Evolutionary conservation across 225 moss, liverwort and hornwort genomes (phyloP), one percentile per base, ranked within the genome.

Genomic region (Marchantia paleacea): DNA sequence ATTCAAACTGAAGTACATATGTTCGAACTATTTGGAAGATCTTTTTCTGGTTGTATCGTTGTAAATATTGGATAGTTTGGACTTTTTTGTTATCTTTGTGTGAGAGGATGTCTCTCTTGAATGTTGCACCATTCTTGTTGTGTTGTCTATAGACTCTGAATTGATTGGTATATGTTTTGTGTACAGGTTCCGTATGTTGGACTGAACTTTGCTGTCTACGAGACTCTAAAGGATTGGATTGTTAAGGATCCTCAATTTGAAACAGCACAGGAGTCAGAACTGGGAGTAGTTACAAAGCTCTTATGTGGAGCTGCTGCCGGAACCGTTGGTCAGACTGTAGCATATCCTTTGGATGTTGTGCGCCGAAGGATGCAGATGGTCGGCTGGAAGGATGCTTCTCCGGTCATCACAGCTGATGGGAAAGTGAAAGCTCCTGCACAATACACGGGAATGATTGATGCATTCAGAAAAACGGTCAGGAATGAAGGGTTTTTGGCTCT

Each of bases 251-350:
- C 94, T 49, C 75, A 82, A 63, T 94, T 90, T 88, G 83, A 85
- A 58, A 90, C 84, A 78, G 89, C 92, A 75, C 88, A 85, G 73
- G 96, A 91, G 48, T 88, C 93, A 66, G 96, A 97, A 79, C 83
- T 97, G 76, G 89, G 88, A 47, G 94, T 97, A 55, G 83, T 92
- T n/a, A 94, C 94, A 22, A 97, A 97, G 92, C 86, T 97, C 55
- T 92, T 85, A 57, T 97, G 96, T 85, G 96, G 96, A 84, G 96
- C 96, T 66, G 93, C 96, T 69, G 96, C 96, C 63, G 96, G 96
- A 62, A 97, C 96, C 29, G 96, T 97, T 60, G 96, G 96, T 30
- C 94, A 97, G 86, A 97, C 96, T n/a, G 96, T 97, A 48, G 96
- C 96, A 61, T 97, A 97, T 72, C 96, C 96, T 51, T 86, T 97